Evolutionary conservation across 306 rosid genomes (phyloP).

Genomic region (Lagenaria siceraria): DNA sequence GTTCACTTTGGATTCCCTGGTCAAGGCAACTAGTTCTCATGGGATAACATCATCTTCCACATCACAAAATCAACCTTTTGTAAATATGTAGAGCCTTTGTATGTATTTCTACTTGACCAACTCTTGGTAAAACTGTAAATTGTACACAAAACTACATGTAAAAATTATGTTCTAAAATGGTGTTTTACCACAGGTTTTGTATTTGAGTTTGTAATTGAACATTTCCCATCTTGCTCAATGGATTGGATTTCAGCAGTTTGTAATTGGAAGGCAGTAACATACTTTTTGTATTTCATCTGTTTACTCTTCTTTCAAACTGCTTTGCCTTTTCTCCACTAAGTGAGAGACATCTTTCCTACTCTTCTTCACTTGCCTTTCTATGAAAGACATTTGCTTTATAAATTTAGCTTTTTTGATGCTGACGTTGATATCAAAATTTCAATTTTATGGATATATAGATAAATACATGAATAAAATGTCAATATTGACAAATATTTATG

Average conservation of each 20-base stretch:
- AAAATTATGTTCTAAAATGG: background rate
- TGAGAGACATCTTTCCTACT: no score
- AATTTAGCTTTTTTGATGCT: no score
- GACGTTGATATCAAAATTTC: no score
- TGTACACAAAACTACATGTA: background rate
- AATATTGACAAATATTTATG: no score
- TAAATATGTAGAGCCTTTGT: background rate
- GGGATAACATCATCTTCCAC: background rate
- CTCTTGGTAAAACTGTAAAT: background rate
- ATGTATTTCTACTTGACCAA: background rate
- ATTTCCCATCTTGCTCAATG: background rate
- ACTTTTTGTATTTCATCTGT: background rate
- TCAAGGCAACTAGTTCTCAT: background rate
- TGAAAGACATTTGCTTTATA: no score
- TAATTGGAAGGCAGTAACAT: background rate
- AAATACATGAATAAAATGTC: no score
- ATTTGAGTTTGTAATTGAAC: background rate
- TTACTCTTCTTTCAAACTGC: background rate
- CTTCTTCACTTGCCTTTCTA: no score
- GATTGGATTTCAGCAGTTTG: background rate
- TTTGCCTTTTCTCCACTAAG: background rate
- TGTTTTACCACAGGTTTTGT: background rate
- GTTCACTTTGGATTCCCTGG: background rate
- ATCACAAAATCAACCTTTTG: background rate
- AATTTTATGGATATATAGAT: no score